Conservation (phyloP, 257 asterid genomes). For the Galeopsis tetrahit region DNA sequence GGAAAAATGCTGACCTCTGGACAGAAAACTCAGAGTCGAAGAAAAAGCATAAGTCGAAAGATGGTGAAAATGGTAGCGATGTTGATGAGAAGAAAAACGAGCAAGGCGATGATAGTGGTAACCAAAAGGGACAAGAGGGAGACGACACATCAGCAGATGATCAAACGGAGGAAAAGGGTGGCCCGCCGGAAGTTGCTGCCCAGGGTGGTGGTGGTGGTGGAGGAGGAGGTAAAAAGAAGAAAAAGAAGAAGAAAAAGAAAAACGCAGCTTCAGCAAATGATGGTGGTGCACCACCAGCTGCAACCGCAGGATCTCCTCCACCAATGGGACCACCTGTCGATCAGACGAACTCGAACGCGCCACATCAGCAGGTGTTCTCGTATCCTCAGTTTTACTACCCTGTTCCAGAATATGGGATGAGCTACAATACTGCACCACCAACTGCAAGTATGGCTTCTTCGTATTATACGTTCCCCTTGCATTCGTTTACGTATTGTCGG, state of each 20-base stretch:
- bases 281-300: constrained; percentile 42
- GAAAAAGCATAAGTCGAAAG: constrained; percentile 34
- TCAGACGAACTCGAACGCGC: constrained; percentile 32
- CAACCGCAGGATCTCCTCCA: constrained; percentile 35
- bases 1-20: constrained; percentile 69
- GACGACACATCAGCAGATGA: constrained; percentile 40
- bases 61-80: constrained; percentile 29
- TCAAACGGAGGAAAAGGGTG: constrained; percentile 37
- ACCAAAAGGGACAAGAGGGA: constrained; percentile 3
- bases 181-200: constrained; percentile 27
- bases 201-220: constrained; percentile 40
- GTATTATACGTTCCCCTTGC: constrained; percentile 47
- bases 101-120: constrained; percentile 34
- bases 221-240: constrained; percentile 46
- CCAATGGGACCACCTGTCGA: constrained; percentile 36
- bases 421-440: constrained; percentile 47
- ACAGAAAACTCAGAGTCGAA: constrained; percentile 34
- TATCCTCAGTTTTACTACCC: constrained; percentile 46
- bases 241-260: constrained; percentile 54
- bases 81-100: constrained; percentile 30
- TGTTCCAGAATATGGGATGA: constrained; percentile 57
- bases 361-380: constrained; percentile 42
- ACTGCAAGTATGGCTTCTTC: constrained; percentile 37
- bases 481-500: constrained; percentile 36
- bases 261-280: constrained; percentile 30